These are phyloP conservation scores for Globomyces pollinis-pini DNA, from an alignment of 192 early-diverging fungal genomes.

Conservation along the genomic window DNA sequence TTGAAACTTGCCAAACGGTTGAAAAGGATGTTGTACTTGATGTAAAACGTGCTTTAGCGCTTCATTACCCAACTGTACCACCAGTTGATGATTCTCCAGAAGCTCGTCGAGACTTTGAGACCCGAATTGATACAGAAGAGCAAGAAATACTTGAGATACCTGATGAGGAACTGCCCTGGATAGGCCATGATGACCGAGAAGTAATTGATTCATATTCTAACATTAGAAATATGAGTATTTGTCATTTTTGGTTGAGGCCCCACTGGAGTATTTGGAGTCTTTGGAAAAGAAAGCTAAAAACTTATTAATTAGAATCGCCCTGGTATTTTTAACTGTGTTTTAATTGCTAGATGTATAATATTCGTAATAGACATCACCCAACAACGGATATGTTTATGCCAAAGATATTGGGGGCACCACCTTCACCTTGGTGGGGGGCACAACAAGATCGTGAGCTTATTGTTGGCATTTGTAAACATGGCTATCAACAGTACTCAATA, in stretches of 20 bases:
- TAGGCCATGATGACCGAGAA: conserved; percentile 2
- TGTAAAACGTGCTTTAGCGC: conserved; percentile 44
- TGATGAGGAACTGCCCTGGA: conserved; percentile 1
- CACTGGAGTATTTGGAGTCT: conserved; percentile 67
- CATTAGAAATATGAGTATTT: conserved; percentile 15
- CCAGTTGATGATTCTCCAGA: neutral
- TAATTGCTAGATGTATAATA: conserved; percentile 45
- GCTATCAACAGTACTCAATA: conserved; percentile 53
- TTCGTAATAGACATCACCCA: conserved; percentile 64
- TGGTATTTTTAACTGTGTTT: conserved; percentile 31
- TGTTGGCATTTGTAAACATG: conserved; percentile 68
- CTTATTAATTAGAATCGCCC: conserved; percentile 60
- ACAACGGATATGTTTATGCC: conserved; percentile 59
- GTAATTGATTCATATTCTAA: too few species aligned
- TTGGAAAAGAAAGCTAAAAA: conserved; percentile 64
- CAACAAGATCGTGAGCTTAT: conserved; percentile 72
- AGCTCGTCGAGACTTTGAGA: conserved; percentile 6
- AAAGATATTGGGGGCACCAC: conserved; percentile 49
- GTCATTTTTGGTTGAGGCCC: conserved; percentile 53
- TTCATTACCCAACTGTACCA: neutral
- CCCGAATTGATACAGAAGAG: neutral
- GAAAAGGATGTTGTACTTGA: conserved; percentile 57
- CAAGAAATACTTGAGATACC: neutral
- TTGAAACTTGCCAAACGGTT: conserved; percentile 40
- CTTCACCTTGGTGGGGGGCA: conserved; percentile 59